Base-by-base conservation (phyloP, 2,329 filamentous ascomycete species). In the Blumeriella jaapii region DNA sequence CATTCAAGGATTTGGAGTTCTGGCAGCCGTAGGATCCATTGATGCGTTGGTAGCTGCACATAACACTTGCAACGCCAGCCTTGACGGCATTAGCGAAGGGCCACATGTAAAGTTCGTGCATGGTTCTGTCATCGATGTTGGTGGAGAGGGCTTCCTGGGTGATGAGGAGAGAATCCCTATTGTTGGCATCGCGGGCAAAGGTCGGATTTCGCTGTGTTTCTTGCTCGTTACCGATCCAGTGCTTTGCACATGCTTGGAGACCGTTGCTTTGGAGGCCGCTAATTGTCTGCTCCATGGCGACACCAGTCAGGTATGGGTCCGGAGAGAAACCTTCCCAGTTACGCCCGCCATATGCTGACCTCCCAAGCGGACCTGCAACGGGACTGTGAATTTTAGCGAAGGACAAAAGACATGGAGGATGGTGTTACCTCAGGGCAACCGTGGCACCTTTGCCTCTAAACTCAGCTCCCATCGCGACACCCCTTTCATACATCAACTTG, bases 51-150 rank as follows among this genome's bases (percentile, higher is more conserved):
- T 93, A 93, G 1, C 78, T 74, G 52, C 82, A 89, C 85, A 93
- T 93, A 31, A 87, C 67, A 7, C 72, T 72, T 0, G 72, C 80
- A 1, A 86, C 82, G n/a, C 83, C 82, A 4, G 78, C 82, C 32
- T 69, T 71, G 14, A 93, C 66, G 11, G 75, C 79, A 46, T 91
- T 80, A 0, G 77, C 80, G 55, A 93, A 93, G 0, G 85, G 85
- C 83, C 84, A 93, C 0, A 78, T 67, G 50, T 93, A 93, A 1
- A 93, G 61, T 56, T 85, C 80, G 50, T 84, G 80, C 47, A 83
- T 53, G 0, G 78, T 76, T 14, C 78, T 66, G 50, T 84, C 81
- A 40, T 84, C 81, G 19, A 91, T 74, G 52, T 91, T 89, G 39
- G 76, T 74, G 3, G 76, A 84, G 11, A 89, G 62, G 2, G 65